Evolutionary conservation across 495 filamentous ascomycete species (phyloP), one percentile per base, ranked within the genome.

Genomic region (Aspergillus kassunensis): DNA sequence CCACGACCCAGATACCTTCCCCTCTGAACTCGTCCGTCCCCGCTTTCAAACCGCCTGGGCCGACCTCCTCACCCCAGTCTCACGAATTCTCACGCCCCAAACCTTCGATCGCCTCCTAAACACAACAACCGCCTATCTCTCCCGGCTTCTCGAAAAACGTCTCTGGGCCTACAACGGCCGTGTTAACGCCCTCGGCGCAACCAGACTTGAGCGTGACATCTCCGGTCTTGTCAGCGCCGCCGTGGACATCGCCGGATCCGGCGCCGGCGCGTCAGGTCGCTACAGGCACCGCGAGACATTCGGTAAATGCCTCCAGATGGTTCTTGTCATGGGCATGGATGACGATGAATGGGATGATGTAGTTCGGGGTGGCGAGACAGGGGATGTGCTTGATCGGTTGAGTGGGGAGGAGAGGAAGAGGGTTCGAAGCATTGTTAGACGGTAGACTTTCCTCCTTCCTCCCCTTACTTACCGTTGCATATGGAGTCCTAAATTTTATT

Each of bases 281-380:
- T 98, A 96, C 66, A 80, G 81, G 2, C 79, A 96, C 39, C 73
- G 91, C 11, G 91, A 96, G 62, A 62, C 80, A 12, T 97, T 98
- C 74, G 78, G 77, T 44, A 81, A 82, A 54, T 89, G 89, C 49
- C 76, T 81, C 55, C 91, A 98, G 77, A 88, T 97, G 54, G 82
- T 85, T 41, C 79, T 96, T 70, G 80, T 96, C 4, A 88, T 95
- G 61, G 91, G 91, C 53, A 95, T 97, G 91, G 93, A 98, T 65
- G 91, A 95, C 15, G 93, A 98, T 50, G 95, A 98, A 69, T 96
- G 91, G 89, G 89, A 91, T 43, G 92, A 92, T 66, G 64, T 88
- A 16, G 24, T 73, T 19, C 46, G 50, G n/a, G 66, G 68, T 35
- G 71, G 65, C 2, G 69, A 74, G 46, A 73, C 70, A 13, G 68